Conservation (phyloP, 495 filamentous ascomycete genomes). For the Daldinia bambusicola region DNA sequence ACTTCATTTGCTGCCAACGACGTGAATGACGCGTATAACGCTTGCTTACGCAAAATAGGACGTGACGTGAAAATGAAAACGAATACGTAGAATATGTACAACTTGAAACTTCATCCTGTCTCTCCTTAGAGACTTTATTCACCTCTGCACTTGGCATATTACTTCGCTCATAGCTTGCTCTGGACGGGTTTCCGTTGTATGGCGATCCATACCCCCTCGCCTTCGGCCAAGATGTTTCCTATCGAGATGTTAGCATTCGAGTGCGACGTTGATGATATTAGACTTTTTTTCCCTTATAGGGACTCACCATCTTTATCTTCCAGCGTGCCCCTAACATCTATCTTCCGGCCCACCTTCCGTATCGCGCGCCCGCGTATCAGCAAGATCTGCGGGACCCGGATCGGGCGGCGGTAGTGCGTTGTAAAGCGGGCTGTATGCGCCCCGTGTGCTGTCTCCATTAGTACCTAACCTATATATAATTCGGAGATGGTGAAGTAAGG, state of each 20-base stretch:
- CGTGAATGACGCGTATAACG: background rate
- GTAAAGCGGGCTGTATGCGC: conserved; percentile 48
- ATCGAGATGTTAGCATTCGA: conserved; percentile 12
- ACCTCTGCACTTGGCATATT: background rate
- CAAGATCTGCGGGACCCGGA: conserved; percentile 45
- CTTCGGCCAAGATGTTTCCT: conserved; percentile 45
- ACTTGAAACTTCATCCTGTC: background rate
- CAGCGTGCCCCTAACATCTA: conserved; percentile 42
- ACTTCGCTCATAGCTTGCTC: conserved; percentile 29
- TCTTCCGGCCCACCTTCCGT: conserved; percentile 48
- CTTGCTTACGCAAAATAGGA: conserved; percentile 3
- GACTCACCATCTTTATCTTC: conserved; percentile 48
- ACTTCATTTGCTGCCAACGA: background rate
- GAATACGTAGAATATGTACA: background rate
- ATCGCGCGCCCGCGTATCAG: conserved; percentile 42
- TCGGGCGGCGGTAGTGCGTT: conserved; percentile 46
- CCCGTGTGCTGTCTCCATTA: conserved; percentile 20
- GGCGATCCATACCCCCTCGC: conserved; percentile 45
- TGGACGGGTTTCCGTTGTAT: conserved; percentile 20
- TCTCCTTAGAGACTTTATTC: background rate
- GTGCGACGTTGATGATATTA: no score
- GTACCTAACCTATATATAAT: no score
- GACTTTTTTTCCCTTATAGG: no score
- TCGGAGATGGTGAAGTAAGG: no score
- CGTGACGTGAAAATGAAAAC: background rate